A percentile compares a stretch with the other conserved stretches of the same genome.
Evolutionary conservation across 2,329 filamentous ascomycete genomes (phyloP).

Genomic region (Pseudocercospora musae): DNA sequence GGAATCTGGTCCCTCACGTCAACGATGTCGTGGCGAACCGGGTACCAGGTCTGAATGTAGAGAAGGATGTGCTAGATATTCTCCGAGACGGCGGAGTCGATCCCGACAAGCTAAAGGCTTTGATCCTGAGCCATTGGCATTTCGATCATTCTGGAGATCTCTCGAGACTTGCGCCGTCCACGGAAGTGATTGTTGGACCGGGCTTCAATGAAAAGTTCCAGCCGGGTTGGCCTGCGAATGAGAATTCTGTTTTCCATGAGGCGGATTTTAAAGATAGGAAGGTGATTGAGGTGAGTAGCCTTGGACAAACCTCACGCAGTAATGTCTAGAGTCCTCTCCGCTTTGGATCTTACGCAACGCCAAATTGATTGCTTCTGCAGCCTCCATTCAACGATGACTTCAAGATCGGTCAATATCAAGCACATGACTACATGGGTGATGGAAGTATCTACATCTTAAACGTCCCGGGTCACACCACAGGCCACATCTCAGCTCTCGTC

Average conservation of each 20-base stretch:
- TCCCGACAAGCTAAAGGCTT: conserved; percentile 35
- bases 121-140: conserved; percentile 46
- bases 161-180: conserved; percentile 45
- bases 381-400: conserved; percentile 23
- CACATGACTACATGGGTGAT: conserved; percentile 44
- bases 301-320: background rate
- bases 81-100: conserved; percentile 36
- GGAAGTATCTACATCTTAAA: conserved; percentile 45
- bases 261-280: conserved; percentile 22
- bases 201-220: conserved; percentile 48
- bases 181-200: conserved; percentile 52
- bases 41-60: conserved; percentile 25
- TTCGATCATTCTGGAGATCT: conserved; percentile 55
- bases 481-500: conserved; percentile 25
- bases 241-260: conserved; percentile 16
- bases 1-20: conserved; percentile 35
- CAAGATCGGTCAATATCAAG: conserved; percentile 41
- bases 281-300: conserved; percentile 5
- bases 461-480: conserved; percentile 24
- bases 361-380: background rate
- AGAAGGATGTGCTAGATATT: conserved; percentile 35
- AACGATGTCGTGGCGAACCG: conserved; percentile 11
- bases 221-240: conserved; percentile 46
- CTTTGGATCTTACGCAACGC: background rate
- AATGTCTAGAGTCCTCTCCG: too few relatives aligned